Evolutionary conservation across 1,284 basidiomycete species (phyloP), one percentile per base, ranked within the genome.

Genomic region (Puccinia hordei): DNA sequence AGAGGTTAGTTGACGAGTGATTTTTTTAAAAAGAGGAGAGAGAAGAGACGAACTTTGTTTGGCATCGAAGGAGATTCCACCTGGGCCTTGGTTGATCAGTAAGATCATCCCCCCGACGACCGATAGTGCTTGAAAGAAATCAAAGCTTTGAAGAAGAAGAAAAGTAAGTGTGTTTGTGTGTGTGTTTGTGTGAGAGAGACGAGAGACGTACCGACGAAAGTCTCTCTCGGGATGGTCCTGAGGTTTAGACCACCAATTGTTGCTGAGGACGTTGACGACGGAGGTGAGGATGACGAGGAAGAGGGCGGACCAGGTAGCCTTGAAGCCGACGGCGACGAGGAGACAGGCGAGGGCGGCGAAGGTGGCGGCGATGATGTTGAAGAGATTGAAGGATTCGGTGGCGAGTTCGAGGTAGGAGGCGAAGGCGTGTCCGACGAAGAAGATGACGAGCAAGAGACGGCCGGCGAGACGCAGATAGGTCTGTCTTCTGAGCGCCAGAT

Each of bases 1-100:
- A n/a, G n/a, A n/a, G n/a, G n/a, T n/a, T n/a, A n/a, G n/a, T n/a
- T n/a, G n/a, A n/a, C n/a, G n/a, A n/a, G n/a, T n/a, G n/a, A n/a
- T n/a, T n/a, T n/a, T n/a, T n/a, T n/a, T n/a, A n/a, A n/a, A n/a
- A n/a, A n/a, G n/a, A n/a, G 30, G 35, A 65, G 63, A 59, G 57
- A 27, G 57, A 33, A 2, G 27, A 1, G 55, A 77, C 74, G 27
- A 10, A 77, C 74, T 77, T 1, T 49, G 61, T 51, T 68, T 77
- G 15, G 61, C 59, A n/a, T 77, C 74, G 24, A 77, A 65, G 27
- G 74, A 77, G 59, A 77, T 66, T 41, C 74, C 63, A 17, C 74
- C 74, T 12, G 74, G 74, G n/a, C 74, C 74, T 77, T 77, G 74
- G 33, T 77, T 77, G 46, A 77, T 77, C 30, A 77, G 30, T 35